Evolutionary conservation across 768 basidiomycete genomes (phyloP).

Genomic region (Lactarius sanguifluus): DNA sequence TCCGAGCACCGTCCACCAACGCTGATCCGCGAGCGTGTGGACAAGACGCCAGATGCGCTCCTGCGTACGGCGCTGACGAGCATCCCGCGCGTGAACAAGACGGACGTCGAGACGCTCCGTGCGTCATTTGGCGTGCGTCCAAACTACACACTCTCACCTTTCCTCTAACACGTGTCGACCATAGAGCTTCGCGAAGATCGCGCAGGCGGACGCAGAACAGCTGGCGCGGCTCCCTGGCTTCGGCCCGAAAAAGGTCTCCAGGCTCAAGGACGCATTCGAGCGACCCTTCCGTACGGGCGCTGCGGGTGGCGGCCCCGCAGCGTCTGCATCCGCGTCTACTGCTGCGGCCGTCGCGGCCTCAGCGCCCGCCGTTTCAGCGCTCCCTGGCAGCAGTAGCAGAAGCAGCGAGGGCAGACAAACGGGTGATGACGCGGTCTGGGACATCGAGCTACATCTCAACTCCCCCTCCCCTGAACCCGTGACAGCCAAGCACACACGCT

Average conservation of each 20-base stretch:
- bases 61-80: conserved; percentile 81
- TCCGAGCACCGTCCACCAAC: conserved; percentile 93
- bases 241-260: conserved; percentile 89
- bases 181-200: conserved; percentile 86
- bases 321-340: background rate
- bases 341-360: background rate
- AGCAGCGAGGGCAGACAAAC: too few species aligned
- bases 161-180: background rate
- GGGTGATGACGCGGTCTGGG: too few species aligned
- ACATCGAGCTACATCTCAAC: too few species aligned
- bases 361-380: too few species aligned
- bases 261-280: conserved; percentile 88
- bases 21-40: conserved; percentile 90
- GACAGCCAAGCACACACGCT: too few species aligned
- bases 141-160: background rate
- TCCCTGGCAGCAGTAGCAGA: too few species aligned
- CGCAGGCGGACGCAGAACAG: conserved; percentile 67
- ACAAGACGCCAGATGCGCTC: conserved; percentile 83
- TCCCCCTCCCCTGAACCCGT: too few species aligned
- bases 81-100: conserved; percentile 95
- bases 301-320: conserved; percentile 41
- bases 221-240: conserved; percentile 87
- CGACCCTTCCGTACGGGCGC: conserved; percentile 78
- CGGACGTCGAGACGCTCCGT: conserved; percentile 90
- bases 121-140: conserved; percentile 85